Conservation (phyloP, 768 basidiomycete genomes). For the Pleurotus cornucopiae region DNA sequence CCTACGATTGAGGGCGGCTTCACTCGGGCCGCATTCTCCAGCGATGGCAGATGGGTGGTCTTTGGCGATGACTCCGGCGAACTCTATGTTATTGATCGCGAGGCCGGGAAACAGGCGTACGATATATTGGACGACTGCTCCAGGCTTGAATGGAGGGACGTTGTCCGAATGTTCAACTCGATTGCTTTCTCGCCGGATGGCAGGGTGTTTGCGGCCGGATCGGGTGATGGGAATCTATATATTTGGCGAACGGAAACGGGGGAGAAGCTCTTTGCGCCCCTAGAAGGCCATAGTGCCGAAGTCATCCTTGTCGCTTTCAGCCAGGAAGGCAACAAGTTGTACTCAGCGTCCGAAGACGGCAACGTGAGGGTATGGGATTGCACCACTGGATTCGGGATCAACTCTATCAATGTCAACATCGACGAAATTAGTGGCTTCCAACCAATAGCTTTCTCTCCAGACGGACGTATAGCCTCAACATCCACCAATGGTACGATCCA, state of each 20-base stretch:
- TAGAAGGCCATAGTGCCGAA: conserved; percentile 1
- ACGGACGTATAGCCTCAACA: neutral
- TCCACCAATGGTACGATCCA: conserved; percentile 3
- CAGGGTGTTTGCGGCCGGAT: conserved; percentile 1
- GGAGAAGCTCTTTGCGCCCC: neutral
- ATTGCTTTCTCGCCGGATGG: conserved; percentile 8
- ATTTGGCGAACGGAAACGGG: conserved; percentile 1
- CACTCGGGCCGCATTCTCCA: neutral
- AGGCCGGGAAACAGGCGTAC: neutral
- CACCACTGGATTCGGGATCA: neutral
- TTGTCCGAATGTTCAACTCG: conserved; percentile 1
- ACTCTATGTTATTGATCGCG: neutral
- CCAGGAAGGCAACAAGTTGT: neutral
- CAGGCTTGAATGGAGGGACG: neutral
- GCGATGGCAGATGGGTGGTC: conserved; percentile 1
- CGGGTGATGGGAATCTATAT: neutral
- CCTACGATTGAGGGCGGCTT: neutral
- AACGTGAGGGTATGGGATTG: conserved; percentile 1
- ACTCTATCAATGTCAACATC: neutral
- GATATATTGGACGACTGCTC: neutral
- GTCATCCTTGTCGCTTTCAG: conserved; percentile 4
- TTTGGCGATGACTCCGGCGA: neutral
- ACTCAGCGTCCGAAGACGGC: conserved; percentile 3
- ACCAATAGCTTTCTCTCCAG: conserved; percentile 4
- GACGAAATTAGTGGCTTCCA: neutral